Evolutionary conservation across 345 rosid species (phyloP), one percentile per base, ranked within the genome.

Genomic region (Citrus trifoliata): DNA sequence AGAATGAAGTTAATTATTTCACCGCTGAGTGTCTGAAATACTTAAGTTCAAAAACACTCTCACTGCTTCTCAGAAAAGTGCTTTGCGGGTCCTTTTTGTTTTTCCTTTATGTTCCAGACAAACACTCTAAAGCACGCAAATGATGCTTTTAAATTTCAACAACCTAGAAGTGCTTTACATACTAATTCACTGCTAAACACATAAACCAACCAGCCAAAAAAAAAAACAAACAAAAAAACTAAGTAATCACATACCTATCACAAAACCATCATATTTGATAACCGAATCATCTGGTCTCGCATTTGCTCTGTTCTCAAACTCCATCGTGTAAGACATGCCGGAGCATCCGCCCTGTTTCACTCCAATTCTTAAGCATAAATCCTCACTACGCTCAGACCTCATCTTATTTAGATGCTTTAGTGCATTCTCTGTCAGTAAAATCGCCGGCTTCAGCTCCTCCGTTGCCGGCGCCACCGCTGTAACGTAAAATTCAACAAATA

Each of bases 261-360:
- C 88, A 73, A 95, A 93, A 7, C 97, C 98, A 22, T 87, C 69
- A 35, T 91, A 92, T 65, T 93, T 91, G 2, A 95, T 92, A 22
- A 92, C 64, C 0, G 99, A 95, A 60, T 93, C 99, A 78, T 90
- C 97, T 0, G 98, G 90, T 81, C 95, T 88, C 4, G 94, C 74
- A 21, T 92, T 90, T 2, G 83, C 79, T 71, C 86, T 82, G 40
- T 83, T 88, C 90, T 93, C 98, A 35, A 95, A 93, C 59, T 95
- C 98, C 98, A 95, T 95, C 0, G 96, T 86, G 80, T 95, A 95
- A 25, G 98, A 95, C 99, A 95, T 93, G 82, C 99, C 99, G 0
- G 98, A 93, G 85, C 98, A 95, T 24, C 99, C 98, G 16, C 99
- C 99, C 33, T 95, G 98, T 75, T 87, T 91, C 25, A 95, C 98